Evolutionary conservation across 2,329 filamentous ascomycete species (phyloP), one percentile per base, ranked within the genome.

Genomic region (Clonostachys solani): DNA sequence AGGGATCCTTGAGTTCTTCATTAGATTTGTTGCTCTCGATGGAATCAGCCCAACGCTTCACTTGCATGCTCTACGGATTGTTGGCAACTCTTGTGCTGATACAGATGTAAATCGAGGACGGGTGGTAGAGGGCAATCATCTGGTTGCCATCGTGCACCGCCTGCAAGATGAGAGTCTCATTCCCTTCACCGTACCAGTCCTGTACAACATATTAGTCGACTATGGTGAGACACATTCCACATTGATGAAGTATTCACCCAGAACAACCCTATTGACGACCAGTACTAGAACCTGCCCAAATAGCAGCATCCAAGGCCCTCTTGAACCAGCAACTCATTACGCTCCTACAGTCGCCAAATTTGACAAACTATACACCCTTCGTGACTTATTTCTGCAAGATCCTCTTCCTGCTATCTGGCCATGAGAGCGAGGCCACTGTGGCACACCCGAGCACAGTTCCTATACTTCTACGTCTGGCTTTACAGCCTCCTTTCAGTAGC

Each of bases 51-150:
- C 69, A 33, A 56, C 66, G 2, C 64, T 83, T n/a, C 71, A 71
- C 41, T 66, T 78, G 8, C 81, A 84, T 47, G 63, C 73, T 8
- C 64, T 85, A 15, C 77, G 82, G 19, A 60, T 84, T 17, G 68
- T 81, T 15, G 82, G 81, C 13, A 86, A 86, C 58, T 77, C 78
- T 10, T 84, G 79, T 51, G 82, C 81, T 17, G 81, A 85, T 52
- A 78, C 77, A 52, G 80, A 86, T 56, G 74, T 79, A 50, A 86
- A 85, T 54, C 71, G 82, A 48, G 75, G 70, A 7, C 71, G 74
- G 1, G 71, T 84, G 3, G 70, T 84, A 5, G 64, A 72, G 1
- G 70, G 72, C 13, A 71, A 71, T 42, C 68, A 71, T 19, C 56
- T 85, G 12, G 55, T 63, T 4, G 61, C 66, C 33, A 67, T 86